Evolutionary conservation across 2,329 filamentous ascomycete species (phyloP).

Genomic region (Fusarium sp.): DNA sequence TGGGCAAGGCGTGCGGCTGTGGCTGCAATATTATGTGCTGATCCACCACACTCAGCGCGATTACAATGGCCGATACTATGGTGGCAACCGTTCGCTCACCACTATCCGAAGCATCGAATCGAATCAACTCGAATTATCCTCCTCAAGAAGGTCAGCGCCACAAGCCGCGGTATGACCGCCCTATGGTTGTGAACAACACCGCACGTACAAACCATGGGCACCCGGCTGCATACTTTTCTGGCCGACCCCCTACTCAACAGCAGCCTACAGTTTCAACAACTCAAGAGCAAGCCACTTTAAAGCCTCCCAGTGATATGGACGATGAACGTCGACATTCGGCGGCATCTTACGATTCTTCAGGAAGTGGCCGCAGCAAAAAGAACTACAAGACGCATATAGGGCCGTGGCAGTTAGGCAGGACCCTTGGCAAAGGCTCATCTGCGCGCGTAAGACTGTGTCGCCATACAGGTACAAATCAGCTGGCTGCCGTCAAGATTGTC

Average conservation of each 20-base stretch:
- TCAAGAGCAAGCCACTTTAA: conserved; percentile 32
- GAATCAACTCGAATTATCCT: conserved; percentile 55
- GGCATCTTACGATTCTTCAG: conserved; percentile 53
- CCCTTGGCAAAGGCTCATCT: conserved; percentile 88
- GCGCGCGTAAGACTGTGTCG: conserved; percentile 87
- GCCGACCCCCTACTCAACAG: conserved; percentile 17
- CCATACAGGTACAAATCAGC: conserved; percentile 79
- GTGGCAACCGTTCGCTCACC: conserved; percentile 50
- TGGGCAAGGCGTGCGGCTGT: conserved; percentile 10
- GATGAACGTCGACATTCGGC: conserved; percentile 52
- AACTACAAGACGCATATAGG: conserved; percentile 80
- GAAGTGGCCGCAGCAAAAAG: conserved; percentile 52
- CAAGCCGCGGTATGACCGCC: conserved; percentile 46
- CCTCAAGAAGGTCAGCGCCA: conserved; percentile 38
- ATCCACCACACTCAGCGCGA: conserved; percentile 35
- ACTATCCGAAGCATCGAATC: conserved; percentile 58
- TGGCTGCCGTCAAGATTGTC: conserved; percentile 95
- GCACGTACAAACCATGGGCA: conserved; percentile 24
- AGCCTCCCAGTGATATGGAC: conserved; percentile 45
- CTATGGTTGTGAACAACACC: conserved; percentile 20
- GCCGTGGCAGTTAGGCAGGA: conserved; percentile 91
- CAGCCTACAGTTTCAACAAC: conserved; percentile 29
- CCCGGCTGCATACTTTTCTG: conserved; percentile 27
- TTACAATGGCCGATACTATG: conserved; percentile 47
- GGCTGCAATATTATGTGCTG: conserved; percentile 49